Percentiles rank a stretch among this genome's conserved stretches.
Conservation (phyloP, 495 filamentous ascomycete species). For the Neurospora terricola region DNA sequence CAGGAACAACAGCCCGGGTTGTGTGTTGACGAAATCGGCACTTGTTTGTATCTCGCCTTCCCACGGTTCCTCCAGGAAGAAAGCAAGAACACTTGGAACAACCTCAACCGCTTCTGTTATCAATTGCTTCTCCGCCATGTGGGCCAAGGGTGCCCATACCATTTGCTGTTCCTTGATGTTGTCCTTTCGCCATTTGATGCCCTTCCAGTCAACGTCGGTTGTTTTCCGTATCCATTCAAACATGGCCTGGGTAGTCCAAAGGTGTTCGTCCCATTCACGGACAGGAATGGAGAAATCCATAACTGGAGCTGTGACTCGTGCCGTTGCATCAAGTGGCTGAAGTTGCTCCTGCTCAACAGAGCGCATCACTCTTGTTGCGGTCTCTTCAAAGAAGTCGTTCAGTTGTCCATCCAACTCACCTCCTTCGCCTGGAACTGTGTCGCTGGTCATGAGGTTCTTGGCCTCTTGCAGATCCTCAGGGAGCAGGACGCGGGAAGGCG, state of each 20-base stretch:
- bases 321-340: conserved; percentile 44
- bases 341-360: conserved; percentile 53
- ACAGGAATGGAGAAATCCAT: conserved; percentile 50
- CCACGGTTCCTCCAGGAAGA: conserved; percentile 14
- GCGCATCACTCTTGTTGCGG: conserved; percentile 30
- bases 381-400: conserved; percentile 32
- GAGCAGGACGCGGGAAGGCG: conserved; percentile 7
- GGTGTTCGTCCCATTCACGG: conserved; percentile 43
- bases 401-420: conserved; percentile 31
- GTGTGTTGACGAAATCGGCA: conserved; percentile 40
- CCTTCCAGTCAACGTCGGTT: conserved; percentile 12
- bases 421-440: conserved; percentile 1
- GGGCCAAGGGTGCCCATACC: conserved; percentile 36
- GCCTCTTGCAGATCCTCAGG: conserved; percentile 9
- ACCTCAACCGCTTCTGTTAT: conserved; percentile 23
- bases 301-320: conserved; percentile 45
- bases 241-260: conserved; percentile 13
- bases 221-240: conserved; percentile 22
- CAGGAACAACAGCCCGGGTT: conserved; percentile 42
- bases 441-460: conserved; percentile 15
- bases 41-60: conserved; percentile 24
- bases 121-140: conserved; percentile 21
- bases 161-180: conserved; percentile 33
- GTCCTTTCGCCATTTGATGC: conserved; percentile 32
- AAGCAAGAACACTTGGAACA: conserved; percentile 10